These are phyloP conservation scores for Arachis monticola DNA, from an alignment of 331 rosid genomes.

Conservation along the genomic window DNA sequence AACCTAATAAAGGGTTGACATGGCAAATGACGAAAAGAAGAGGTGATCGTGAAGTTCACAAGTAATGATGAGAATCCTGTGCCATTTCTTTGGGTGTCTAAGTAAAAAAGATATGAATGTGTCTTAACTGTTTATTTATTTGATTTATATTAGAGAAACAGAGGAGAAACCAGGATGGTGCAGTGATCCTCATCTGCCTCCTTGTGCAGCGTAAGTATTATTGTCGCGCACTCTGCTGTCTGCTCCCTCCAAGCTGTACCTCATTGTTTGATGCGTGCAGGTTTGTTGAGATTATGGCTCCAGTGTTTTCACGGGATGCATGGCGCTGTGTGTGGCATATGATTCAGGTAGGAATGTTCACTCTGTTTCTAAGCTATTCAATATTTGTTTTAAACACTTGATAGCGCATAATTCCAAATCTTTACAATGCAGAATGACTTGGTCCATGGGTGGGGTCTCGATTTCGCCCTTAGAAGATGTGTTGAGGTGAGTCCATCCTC, in stretches of 20 bases:
- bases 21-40: slow-evolving; percentile 98
- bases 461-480: slow-evolving; percentile 91
- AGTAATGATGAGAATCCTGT: slow-evolving; percentile 50
- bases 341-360: slow-evolving; percentile 70
- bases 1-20: slow-evolving; percentile 80
- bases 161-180: slow-evolving; percentile 97
- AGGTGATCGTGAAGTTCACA: slow-evolving; percentile 93
- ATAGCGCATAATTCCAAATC: slow-evolving; percentile 11
- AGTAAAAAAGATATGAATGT: slow-evolving; percentile 21
- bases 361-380: slow-evolving; percentile 11
- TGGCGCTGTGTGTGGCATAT: slow-evolving; percentile 99
- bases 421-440: slow-evolving; percentile 78
- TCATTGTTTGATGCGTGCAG: slow-evolving; percentile 50
- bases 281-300: slow-evolving; percentile 98
- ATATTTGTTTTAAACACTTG: slow-evolving; percentile 27
- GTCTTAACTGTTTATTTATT: neutral
- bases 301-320: slow-evolving; percentile 92
- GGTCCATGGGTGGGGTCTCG: slow-evolving; percentile 99
- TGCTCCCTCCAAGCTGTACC: slow-evolving; percentile 8
- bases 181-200: slow-evolving; percentile 90
- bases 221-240: slow-evolving; percentile 11
- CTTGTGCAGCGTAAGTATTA: slow-evolving; percentile 92
- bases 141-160: slow-evolving; percentile 59
- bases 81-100: slow-evolving; percentile 12
- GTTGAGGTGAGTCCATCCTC: slow-evolving; percentile 65